Evolutionary conservation across 805 yeast species (phyloP), one percentile per base, ranked within the genome.

Genomic region (Wickerhamomyces alni): DNA sequence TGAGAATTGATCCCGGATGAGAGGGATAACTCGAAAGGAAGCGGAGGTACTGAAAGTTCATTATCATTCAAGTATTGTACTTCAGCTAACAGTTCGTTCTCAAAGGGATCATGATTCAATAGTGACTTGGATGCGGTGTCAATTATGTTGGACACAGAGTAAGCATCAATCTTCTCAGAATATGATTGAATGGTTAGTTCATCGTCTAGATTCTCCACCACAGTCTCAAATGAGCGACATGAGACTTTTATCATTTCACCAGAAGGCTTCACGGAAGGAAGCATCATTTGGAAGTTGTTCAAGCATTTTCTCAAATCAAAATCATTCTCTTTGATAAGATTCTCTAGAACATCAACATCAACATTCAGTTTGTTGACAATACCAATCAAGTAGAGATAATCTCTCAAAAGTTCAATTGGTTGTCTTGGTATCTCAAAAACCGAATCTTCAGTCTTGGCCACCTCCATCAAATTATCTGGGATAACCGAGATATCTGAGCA

Each of bases 401-500:
- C 48, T 4, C 41, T 41, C 0, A 69, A 46, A 5, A 58, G 42
- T 1, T 42, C 46, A 1, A 17, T 4, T 5, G 22, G 22, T 40
- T 38, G 40, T 52, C 39, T 30, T 46, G 54, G 25, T 22, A 62
- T 65, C 29, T 55, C 51, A 37, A 59, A 67, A 24, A 59, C 61
- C 0, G 79, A 59, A 8, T 63, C 51, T 30, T 72, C 75, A 34
- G 60, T 68, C 15, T 46, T 46, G 0, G 79, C 75, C 31, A 67
- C 52, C 8, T 75, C 74, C 17, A 70, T 44, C 6, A 82, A 52
- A 33, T 58, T 63, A 22, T 52, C 48, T 0, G 88, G 88, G 6
- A 82, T 58, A 26, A 59, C 63, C 9, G 55, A 52, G 3, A 64
- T 39, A 44, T 75, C 77, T 8, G 69, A 63, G 52, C 89, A 83